Percentiles rank a stretch among this genome's conserved stretches.
Evolutionary conservation across 208 protist species (phyloP).

Genomic region (Acanthamoeba triangularis): DNA sequence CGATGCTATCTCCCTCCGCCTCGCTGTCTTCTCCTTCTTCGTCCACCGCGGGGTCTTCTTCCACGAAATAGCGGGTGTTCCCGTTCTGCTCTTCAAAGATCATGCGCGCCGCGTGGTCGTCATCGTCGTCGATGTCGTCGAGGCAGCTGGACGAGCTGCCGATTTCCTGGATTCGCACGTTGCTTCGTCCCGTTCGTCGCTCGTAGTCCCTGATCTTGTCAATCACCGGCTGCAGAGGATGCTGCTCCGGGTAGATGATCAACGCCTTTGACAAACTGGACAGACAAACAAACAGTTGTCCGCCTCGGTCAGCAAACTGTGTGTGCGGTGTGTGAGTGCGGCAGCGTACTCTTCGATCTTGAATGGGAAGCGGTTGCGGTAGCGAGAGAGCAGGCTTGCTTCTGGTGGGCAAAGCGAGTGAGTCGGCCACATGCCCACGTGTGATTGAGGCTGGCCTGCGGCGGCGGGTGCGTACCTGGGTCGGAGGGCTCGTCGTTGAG

Average conservation of each 20-base stretch:
- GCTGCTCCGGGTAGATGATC: slow-evolving; percentile 60
- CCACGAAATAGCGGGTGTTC: neutral
- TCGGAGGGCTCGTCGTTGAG: neutral
- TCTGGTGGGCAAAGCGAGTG: neutral
- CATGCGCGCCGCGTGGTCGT: slow-evolving; percentile 11
- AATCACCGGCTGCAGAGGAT: slow-evolving; percentile 26
- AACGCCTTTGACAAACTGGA: slow-evolving; percentile 37
- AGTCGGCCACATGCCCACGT: too few species aligned
- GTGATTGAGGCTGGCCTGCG: neutral
- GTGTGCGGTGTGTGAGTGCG: neutral
- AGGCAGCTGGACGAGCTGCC: neutral
- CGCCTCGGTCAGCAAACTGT: neutral
- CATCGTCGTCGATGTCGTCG: slow-evolving; percentile 63
- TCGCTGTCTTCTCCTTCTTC: neutral
- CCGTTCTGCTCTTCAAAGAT: neutral
- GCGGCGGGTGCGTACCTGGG: neutral
- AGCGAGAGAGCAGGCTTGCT: neutral
- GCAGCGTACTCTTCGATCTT: slow-evolving; percentile 53
- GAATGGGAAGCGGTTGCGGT: slow-evolving; percentile 2
- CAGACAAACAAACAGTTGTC: neutral
- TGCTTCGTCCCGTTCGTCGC: slow-evolving; percentile 15
- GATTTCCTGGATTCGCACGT: neutral
- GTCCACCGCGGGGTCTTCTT: neutral
- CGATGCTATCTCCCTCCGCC: neutral
- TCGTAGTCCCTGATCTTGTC: slow-evolving; percentile 24